Conservation (phyloP, 129 eudicot genomes). For the Tagetes erecta region DNA sequence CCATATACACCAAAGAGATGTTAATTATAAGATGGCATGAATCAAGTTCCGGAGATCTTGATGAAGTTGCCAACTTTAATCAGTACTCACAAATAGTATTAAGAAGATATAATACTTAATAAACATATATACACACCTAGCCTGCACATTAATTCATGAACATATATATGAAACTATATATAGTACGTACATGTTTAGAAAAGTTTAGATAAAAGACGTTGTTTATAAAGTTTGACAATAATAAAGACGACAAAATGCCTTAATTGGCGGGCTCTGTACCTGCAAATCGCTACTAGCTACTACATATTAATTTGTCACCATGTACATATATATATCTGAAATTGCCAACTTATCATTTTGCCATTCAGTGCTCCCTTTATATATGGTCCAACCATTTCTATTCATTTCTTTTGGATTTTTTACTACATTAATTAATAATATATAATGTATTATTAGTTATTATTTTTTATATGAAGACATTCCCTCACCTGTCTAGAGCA, state of each 20-base stretch:
- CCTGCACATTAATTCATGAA: no score
- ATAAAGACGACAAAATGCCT: conserved; percentile 27
- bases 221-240: conserved; percentile 6
- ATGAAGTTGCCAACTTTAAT: no score
- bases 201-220: neutral
- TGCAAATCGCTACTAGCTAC: conserved; percentile 27
- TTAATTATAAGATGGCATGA: no score
- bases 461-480: no score
- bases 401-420: neutral
- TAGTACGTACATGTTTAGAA: neutral
- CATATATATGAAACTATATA: neutral
- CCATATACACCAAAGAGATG: no score
- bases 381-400: conserved; percentile 38
- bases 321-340: conserved; percentile 13
- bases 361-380: conserved; percentile 36
- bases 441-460: no score
- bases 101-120: neutral
- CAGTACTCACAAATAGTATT: no score
- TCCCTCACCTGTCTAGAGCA: no score
- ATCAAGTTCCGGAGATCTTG: no score
- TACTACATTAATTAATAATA: neutral
- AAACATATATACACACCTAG: neutral
- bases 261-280: conserved; percentile 38
- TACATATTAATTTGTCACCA: conserved; percentile 30
- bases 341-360: conserved; percentile 43